Evolutionary conservation across 1,139 yeast species (phyloP).

Genomic region (Hanseniaspora uvarum): DNA sequence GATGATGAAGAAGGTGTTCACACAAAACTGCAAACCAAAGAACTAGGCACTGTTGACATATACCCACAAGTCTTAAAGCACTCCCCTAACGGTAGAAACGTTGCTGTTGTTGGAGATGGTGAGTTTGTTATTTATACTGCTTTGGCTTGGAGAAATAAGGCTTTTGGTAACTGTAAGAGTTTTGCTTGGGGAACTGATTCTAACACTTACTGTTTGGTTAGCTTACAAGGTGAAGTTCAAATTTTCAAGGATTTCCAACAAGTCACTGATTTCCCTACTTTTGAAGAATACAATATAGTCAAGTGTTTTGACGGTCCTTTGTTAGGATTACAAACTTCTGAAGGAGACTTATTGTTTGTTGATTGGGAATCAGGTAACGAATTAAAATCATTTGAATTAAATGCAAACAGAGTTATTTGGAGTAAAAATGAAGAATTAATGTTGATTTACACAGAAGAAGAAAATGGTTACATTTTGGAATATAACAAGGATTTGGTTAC

Average conservation of each 20-base stretch:
- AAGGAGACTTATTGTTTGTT: conserved; percentile 73
- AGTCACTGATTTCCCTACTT: conserved; percentile 39
- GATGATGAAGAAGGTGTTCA: conserved; percentile 63
- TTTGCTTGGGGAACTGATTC: conserved; percentile 94
- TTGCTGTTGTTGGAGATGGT: conserved; percentile 95
- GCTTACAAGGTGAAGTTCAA: conserved; percentile 53
- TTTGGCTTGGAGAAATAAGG: conserved; percentile 93
- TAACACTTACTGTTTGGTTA: conserved; percentile 74
- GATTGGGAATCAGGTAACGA: conserved; percentile 86
- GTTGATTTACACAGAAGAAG: conserved; percentile 52
- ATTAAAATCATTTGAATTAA: conserved; percentile 77
- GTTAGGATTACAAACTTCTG: conserved; percentile 63
- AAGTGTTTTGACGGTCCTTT: conserved; percentile 79
- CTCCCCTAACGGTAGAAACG: conserved; percentile 96
- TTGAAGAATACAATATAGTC: conserved; percentile 43
- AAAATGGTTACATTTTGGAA: conserved; percentile 70
- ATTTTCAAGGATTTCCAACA: conserved; percentile 80
- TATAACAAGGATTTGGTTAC: conserved; percentile 55
- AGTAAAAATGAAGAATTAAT: conserved; percentile 86
- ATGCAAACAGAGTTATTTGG: conserved; percentile 77
- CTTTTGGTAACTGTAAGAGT: conserved; percentile 82
- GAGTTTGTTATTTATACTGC: conserved; percentile 94
- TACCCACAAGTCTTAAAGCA: conserved; percentile 80
- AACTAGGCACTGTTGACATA: conserved; percentile 82
- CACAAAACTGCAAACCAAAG: conserved; percentile 67